phyloP scores from a whole-genome alignment of 2,329 filamentous ascomycete genomes.

The Colletotrichum incanum region DNA sequence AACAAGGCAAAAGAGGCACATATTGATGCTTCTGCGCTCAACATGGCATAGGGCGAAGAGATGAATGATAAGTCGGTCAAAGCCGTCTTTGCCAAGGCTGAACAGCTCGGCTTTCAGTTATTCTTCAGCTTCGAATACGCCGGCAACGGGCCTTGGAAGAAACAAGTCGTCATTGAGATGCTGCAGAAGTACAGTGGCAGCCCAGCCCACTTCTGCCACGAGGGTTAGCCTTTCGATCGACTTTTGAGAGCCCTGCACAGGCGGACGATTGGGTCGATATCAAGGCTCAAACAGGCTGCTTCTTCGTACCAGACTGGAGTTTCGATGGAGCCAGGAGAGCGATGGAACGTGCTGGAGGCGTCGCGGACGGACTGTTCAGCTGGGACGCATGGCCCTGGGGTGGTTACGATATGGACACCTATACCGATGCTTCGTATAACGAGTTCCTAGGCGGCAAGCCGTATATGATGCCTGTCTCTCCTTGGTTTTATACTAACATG shows the following conservation, averaged over 20 bases:
- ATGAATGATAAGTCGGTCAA: not conserved
- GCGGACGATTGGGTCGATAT: slow-evolving; percentile 62
- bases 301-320: slow-evolving; percentile 66
- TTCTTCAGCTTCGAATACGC: slow-evolving; percentile 62
- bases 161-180: slow-evolving; percentile 45
- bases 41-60: slow-evolving; percentile 2
- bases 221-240: slow-evolving; percentile 61
- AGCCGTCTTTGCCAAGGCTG: slow-evolving; percentile 30
- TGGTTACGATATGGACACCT: slow-evolving; percentile 46
- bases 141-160: slow-evolving; percentile 48
- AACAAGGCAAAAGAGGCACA: slow-evolving; percentile 14
- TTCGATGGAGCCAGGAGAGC: slow-evolving; percentile 54
- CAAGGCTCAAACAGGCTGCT: slow-evolving; percentile 50
- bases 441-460: slow-evolving; percentile 54
- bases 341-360: slow-evolving; percentile 35
- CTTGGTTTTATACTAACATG: slow-evolving; percentile 67
- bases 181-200: slow-evolving; percentile 45
- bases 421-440: slow-evolving; percentile 41
- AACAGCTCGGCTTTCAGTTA: slow-evolving; percentile 49
- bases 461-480: slow-evolving; percentile 60
- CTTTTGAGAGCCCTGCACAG: slow-evolving; percentile 64
- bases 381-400: slow-evolving; percentile 56
- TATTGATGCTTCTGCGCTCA: slow-evolving; percentile 24
- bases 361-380: slow-evolving; percentile 55
- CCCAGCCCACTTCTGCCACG: slow-evolving; percentile 49